phyloP scores from a whole-genome alignment of 1,284 basidiomycete genomes.

The Boletus sp. region DNA sequence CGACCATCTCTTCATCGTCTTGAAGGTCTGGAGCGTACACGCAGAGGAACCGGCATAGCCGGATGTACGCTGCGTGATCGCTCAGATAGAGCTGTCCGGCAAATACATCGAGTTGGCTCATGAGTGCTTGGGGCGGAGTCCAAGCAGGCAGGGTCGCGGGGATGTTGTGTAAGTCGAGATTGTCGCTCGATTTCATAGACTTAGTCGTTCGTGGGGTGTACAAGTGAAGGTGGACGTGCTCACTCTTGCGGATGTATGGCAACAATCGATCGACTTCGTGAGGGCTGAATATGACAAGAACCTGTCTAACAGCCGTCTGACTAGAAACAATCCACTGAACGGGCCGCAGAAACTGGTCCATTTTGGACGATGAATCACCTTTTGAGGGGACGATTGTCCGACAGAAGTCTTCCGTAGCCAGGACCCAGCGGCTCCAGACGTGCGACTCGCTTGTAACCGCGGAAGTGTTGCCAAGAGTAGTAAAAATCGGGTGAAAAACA shows the following conservation, averaged over 20 bases:
- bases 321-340: conserved; percentile 41
- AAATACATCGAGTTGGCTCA: conserved; percentile 30
- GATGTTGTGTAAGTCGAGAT: conserved; percentile 35
- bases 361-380: neutral
- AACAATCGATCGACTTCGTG: conserved; percentile 40
- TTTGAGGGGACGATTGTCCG: neutral
- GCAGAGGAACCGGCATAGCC: conserved; percentile 37
- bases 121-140: neutral
- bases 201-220: conserved; percentile 38
- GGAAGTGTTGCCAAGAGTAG: conserved; percentile 7
- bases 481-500: conserved; percentile 6
- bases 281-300: conserved; percentile 41
- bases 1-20: neutral
- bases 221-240: conserved; percentile 36
- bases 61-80: conserved; percentile 30
- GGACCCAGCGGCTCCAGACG: conserved; percentile 20
- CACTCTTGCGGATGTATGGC: conserved; percentile 33
- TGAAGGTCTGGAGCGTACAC: conserved; percentile 23
- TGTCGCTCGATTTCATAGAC: conserved; percentile 37
- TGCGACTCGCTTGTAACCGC: neutral
- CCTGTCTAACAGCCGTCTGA: neutral
- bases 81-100: conserved; percentile 31
- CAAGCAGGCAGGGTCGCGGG: conserved; percentile 19
- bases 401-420: conserved; percentile 29
- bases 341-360: conserved; percentile 36